Percentiles rank a stretch among this genome's conserved stretches.
Conservation (phyloP, 352 stramenopile species). For the Phytophthora multivora region DNA sequence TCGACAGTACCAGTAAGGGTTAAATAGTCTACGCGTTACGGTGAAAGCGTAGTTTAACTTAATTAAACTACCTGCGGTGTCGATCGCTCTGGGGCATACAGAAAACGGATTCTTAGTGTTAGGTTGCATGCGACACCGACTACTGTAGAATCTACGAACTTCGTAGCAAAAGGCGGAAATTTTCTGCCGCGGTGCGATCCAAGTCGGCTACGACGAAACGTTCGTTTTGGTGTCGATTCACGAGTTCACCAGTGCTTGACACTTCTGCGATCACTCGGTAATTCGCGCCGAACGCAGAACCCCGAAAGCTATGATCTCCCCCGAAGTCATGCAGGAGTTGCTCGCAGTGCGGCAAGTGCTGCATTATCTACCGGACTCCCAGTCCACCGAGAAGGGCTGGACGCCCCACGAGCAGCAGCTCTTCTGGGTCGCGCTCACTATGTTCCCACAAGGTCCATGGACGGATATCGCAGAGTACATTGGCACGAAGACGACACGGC, state of each 20-base stretch:
- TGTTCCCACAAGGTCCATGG: conserved; percentile 55
- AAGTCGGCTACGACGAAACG: conserved; percentile 7
- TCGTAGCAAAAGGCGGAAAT: conserved; percentile 3
- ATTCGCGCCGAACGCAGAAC: conserved; percentile 9
- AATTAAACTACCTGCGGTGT: too few relatives aligned
- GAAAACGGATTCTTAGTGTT: not conserved
- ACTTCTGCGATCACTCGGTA: conserved; percentile 17
- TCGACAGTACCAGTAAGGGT: too few relatives aligned
- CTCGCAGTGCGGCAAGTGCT: conserved; percentile 39
- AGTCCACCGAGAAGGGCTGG: conserved; percentile 36
- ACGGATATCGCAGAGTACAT: conserved; percentile 56
- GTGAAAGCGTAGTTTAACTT: too few relatives aligned
- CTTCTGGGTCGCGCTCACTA: conserved; percentile 43
- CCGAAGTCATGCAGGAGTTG: conserved; percentile 43
- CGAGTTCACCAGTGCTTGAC: not conserved
- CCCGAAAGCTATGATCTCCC: conserved; percentile 35
- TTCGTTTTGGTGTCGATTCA: not conserved
- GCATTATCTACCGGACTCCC: conserved; percentile 43
- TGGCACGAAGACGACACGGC: conserved; percentile 55
- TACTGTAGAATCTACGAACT: not conserved
- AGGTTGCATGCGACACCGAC: conserved; percentile 3
- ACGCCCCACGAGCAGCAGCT: conserved; percentile 35
- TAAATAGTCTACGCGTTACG: too few relatives aligned
- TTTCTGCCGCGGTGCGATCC: conserved; percentile 11
- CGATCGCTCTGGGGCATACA: too few relatives aligned